Evolutionary conservation across 2,329 filamentous ascomycete genomes (phyloP).

Genomic region (Scorias spongiosa): DNA sequence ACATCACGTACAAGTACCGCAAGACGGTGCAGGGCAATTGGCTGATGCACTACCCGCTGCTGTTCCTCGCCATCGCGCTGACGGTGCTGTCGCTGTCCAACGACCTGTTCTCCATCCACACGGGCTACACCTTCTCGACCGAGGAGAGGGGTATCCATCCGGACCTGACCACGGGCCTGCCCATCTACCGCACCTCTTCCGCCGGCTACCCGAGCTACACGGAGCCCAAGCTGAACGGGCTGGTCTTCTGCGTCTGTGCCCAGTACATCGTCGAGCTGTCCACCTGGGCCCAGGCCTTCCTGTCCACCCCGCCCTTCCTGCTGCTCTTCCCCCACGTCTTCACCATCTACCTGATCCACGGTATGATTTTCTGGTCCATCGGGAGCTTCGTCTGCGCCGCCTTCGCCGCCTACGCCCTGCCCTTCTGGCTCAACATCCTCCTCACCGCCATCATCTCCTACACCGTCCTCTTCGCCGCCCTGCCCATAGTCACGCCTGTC

Average conservation of each 20-base stretch:
- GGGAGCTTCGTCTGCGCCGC: slow-evolving; percentile 24
- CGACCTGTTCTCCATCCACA: slow-evolving; percentile 24
- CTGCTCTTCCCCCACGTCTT: slow-evolving; percentile 34
- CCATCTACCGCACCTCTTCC: slow-evolving; percentile 19
- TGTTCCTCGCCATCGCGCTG: slow-evolving; percentile 16
- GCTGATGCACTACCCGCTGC: slow-evolving; percentile 23
- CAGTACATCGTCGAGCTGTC: slow-evolving; percentile 22
- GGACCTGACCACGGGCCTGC: slow-evolving; percentile 23
- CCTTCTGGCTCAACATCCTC: slow-evolving; percentile 23
- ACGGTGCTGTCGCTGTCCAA: slow-evolving; percentile 24
- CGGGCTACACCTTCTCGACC: slow-evolving; percentile 15
- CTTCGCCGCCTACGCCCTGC: slow-evolving; percentile 17
- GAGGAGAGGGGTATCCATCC: slow-evolving; percentile 30
- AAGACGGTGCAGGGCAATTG: slow-evolving; percentile 22
- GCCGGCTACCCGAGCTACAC: slow-evolving; percentile 29
- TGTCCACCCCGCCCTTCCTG: slow-evolving; percentile 26
- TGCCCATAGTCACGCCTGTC: slow-evolving; percentile 24
- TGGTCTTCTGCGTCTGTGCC: slow-evolving; percentile 23
- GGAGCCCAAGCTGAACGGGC: slow-evolving; percentile 29
- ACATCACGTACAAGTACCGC: slow-evolving; percentile 31
- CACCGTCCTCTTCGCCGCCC: slow-evolving; percentile 14
- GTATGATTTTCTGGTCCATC: slow-evolving; percentile 30
- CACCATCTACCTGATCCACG: slow-evolving; percentile 35
- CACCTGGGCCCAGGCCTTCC: slow-evolving; percentile 24
- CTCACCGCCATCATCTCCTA: slow-evolving; percentile 25